These are phyloP conservation scores for Phytophthora chlamydospora DNA, from an alignment of 352 stramenopile species.

Conservation along the genomic window DNA sequence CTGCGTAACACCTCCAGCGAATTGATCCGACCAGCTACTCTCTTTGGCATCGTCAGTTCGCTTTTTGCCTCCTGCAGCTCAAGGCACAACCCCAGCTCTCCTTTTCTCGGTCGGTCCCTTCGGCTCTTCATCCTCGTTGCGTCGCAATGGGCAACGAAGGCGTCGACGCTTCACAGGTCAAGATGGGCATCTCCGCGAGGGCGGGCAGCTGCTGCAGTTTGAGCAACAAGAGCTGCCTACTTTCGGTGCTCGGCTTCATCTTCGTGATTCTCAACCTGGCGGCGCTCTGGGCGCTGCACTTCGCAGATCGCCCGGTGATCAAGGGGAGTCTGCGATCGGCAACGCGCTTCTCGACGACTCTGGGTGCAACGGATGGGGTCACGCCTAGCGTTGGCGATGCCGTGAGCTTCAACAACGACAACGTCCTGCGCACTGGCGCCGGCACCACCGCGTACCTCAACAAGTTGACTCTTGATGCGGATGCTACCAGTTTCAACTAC, in stretches of 20 bases:
- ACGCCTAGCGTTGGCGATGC: conserved; percentile 33
- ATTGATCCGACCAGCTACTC: neutral
- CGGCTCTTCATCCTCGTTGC: conserved; percentile 3
- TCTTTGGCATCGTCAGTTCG: conserved; percentile 21
- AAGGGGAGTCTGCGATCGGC: conserved; percentile 31
- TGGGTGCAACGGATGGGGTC: conserved; percentile 25
- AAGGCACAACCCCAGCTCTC: conserved; percentile 13
- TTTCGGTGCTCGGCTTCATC: conserved; percentile 47
- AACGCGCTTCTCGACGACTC: conserved; percentile 49
- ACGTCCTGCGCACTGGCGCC: conserved; percentile 53
- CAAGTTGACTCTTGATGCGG: conserved; percentile 27
- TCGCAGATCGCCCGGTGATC: conserved; percentile 45
- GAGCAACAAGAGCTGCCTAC: conserved; percentile 22
- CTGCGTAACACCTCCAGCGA: neutral
- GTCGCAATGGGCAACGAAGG: conserved; percentile 38
- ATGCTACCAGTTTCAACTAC: conserved; percentile 33
- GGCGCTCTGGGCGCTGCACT: conserved; percentile 70
- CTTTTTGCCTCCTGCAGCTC: conserved; percentile 28
- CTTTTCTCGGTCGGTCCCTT: neutral
- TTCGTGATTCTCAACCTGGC: conserved; percentile 69
- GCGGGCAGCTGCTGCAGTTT: conserved; percentile 2
- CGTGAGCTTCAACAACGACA: conserved; percentile 47
- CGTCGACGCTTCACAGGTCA: conserved; percentile 53
- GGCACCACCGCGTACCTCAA: conserved; percentile 75
- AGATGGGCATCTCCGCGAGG: conserved; percentile 28